These are phyloP conservation scores for Leccinum barrowsii DNA, from an alignment of 768 basidiomycete species.

Conservation along the genomic window DNA sequence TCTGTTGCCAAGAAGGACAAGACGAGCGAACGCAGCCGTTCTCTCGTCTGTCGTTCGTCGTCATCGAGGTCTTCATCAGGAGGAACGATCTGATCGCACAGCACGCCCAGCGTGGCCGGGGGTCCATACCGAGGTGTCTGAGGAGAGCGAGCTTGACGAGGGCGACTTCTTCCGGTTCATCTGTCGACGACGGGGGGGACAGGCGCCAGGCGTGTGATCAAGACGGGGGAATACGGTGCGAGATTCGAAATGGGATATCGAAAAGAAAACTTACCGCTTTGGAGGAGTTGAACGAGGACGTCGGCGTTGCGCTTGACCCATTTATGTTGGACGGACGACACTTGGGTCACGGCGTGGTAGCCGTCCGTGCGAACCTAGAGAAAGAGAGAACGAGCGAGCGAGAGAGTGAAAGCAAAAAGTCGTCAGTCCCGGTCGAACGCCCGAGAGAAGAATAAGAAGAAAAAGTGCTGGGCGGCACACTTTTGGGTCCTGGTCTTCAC, in stretches of 20 bases:
- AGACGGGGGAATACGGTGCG: constrained; percentile 11
- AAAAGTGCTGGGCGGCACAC: constrained; percentile 32
- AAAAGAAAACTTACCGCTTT: constrained; percentile 53
- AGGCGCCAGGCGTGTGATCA: constrained; percentile 17
- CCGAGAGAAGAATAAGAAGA: not conserved
- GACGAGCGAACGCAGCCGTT: constrained; percentile 56
- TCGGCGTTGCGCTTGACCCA: constrained; percentile 72
- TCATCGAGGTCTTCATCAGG: constrained; percentile 50
- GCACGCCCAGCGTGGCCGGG: constrained; percentile 58
- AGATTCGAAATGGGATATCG: not conserved
- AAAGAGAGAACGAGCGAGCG: not conserved
- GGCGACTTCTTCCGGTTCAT: constrained; percentile 61
- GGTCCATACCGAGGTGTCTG: constrained; percentile 63
- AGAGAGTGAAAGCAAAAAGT: not conserved
- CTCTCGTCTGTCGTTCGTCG: constrained; percentile 54
- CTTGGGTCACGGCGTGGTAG: constrained; percentile 55
- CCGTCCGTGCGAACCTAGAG: constrained; percentile 65
- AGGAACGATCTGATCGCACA: constrained; percentile 64
- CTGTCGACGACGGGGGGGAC: constrained; percentile 33
- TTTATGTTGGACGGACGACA: constrained; percentile 46
- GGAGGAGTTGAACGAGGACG: constrained; percentile 70
- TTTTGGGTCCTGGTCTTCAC: constrained; percentile 59
- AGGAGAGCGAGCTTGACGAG: constrained; percentile 58
- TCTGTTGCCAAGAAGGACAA: constrained; percentile 55
- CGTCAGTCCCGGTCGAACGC: constrained; percentile 6